These are phyloP conservation scores for Tarenaya hassleriana DNA, from an alignment of 345 rosid species.

Conservation along the genomic window DNA sequence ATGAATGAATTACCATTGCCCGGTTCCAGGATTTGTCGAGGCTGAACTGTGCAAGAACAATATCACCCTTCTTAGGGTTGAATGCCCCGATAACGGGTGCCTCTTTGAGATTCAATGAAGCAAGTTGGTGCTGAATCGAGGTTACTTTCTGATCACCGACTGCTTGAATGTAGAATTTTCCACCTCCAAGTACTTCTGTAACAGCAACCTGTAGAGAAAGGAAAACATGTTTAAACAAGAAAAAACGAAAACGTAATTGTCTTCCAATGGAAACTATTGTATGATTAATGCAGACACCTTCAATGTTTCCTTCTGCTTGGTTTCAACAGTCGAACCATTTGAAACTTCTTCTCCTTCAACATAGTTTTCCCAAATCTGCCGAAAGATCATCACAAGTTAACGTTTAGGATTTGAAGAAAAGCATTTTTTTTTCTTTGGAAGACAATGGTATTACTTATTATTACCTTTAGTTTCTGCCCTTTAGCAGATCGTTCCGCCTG, in stretches of 20 bases:
- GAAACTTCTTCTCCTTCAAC: slow-evolving; percentile 96
- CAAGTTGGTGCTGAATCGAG: slow-evolving; percentile 76
- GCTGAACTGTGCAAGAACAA: slow-evolving; percentile 91
- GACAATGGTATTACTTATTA: slow-evolving; percentile 11
- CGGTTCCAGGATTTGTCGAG: slow-evolving; percentile 96
- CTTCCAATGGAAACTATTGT: not conserved
- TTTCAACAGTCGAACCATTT: slow-evolving; percentile 55
- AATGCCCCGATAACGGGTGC: slow-evolving; percentile 82
- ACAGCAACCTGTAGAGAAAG: slow-evolving; percentile 58
- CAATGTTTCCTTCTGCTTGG: slow-evolving; percentile 81
- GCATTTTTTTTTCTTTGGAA: not conserved
- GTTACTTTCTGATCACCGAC: slow-evolving; percentile 70
- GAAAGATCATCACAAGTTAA: slow-evolving; percentile 6
- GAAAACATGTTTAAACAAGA: not conserved
- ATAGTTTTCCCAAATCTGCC: slow-evolving; percentile 94
- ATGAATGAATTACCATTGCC: slow-evolving; percentile 79
- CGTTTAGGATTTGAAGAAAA: not conserved
- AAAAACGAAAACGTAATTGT: not conserved
- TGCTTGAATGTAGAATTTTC: slow-evolving; percentile 78
- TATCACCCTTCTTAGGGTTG: slow-evolving; percentile 81
- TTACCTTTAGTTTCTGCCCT: slow-evolving; percentile 79
- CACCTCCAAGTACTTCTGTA: slow-evolving; percentile 89
- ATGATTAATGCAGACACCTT: slow-evolving; percentile 49
- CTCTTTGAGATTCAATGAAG: slow-evolving; percentile 58
- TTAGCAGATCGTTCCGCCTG: slow-evolving; percentile 88